Conservation (phyloP, 805 yeast genomes). For the Cyberlindnera subsufficiens region DNA sequence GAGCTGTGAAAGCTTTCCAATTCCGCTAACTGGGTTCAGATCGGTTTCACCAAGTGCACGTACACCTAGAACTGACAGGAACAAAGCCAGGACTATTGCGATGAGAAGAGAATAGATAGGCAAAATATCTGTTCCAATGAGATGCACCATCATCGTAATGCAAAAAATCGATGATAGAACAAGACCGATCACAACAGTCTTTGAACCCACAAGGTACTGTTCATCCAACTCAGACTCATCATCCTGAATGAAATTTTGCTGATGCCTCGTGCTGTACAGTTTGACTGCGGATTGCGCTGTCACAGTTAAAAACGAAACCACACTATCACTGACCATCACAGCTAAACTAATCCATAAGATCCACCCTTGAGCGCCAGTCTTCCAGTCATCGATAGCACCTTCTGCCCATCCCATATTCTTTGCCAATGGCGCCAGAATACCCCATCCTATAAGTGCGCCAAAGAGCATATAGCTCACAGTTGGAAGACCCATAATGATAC, state of each 20-base stretch:
- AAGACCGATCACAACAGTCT: conserved; percentile 54
- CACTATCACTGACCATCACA: conserved; percentile 89
- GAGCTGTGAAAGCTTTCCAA: conserved; percentile 89
- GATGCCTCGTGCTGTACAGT: conserved; percentile 5
- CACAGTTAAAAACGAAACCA: conserved; percentile 70
- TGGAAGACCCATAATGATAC: conserved; percentile 93
- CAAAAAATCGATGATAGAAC: conserved; percentile 63
- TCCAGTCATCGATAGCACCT: conserved; percentile 89
- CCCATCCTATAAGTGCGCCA: conserved; percentile 93
- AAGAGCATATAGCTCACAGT: conserved; percentile 87
- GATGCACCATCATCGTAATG: conserved; percentile 50
- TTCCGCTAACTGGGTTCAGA: conserved; percentile 93
- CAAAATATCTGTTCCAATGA: conserved; percentile 60
- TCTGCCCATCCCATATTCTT: conserved; percentile 77
- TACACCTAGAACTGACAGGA: conserved; percentile 81
- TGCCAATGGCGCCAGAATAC: conserved; percentile 76
- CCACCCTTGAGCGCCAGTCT: conserved; percentile 95
- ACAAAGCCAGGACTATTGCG: conserved; percentile 70
- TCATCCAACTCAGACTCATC: conserved; percentile 24
- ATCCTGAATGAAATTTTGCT: conserved; percentile 8
- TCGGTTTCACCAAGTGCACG: conserved; percentile 97
- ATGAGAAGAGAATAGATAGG: conserved; percentile 65
- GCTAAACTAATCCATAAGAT: conserved; percentile 89
- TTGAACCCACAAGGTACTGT: conserved; percentile 43
- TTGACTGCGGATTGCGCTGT: conserved; percentile 37